phyloP scores from a whole-genome alignment of 768 basidiomycete genomes.

The Suillus subalutaceus region DNA sequence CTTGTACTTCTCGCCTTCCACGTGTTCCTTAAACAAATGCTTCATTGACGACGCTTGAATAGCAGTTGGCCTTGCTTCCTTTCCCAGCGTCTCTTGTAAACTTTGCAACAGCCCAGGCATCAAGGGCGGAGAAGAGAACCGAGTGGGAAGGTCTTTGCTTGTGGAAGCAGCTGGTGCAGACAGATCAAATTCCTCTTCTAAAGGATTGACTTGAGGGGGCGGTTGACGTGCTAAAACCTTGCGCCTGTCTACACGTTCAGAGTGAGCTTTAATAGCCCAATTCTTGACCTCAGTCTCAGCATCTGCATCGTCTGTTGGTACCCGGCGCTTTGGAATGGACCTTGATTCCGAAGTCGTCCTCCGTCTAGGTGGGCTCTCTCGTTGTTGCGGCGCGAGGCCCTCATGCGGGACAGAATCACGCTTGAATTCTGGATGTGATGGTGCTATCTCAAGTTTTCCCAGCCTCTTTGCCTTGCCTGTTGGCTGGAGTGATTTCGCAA shows the following conservation, averaged over 20 bases:
- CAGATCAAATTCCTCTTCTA: slow-evolving; percentile 41
- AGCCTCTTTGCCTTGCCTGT: slow-evolving; percentile 28
- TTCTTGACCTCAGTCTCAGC: slow-evolving; percentile 12
- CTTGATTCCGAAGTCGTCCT: background rate
- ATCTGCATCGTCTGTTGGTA: background rate
- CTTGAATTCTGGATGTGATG: slow-evolving; percentile 19
- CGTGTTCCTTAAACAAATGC: slow-evolving; percentile 49
- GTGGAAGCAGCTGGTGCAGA: slow-evolving; percentile 26
- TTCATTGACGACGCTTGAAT: slow-evolving; percentile 80
- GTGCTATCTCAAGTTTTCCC: slow-evolving; percentile 29
- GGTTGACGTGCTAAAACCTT: slow-evolving; percentile 7
- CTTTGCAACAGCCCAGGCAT: slow-evolving; percentile 64
- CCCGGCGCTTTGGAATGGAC: background rate
- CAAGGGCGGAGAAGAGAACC: slow-evolving; percentile 71
- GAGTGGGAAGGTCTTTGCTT: slow-evolving; percentile 32
- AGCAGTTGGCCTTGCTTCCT: slow-evolving; percentile 61
- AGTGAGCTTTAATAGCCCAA: slow-evolving; percentile 15
- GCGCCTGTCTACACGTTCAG: slow-evolving; percentile 16
- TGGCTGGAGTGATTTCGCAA: slow-evolving; percentile 31
- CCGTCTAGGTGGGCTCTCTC: background rate
- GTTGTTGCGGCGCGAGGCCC: slow-evolving; percentile 15
- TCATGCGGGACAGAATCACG: slow-evolving; percentile 25
- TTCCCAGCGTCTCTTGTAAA: slow-evolving; percentile 60
- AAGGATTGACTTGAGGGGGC: slow-evolving; percentile 23
- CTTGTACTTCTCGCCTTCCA: slow-evolving; percentile 21